Evolutionary conservation across 2,329 filamentous ascomycete species (phyloP).

Genomic region (Aspergillus novofumigatus): DNA sequence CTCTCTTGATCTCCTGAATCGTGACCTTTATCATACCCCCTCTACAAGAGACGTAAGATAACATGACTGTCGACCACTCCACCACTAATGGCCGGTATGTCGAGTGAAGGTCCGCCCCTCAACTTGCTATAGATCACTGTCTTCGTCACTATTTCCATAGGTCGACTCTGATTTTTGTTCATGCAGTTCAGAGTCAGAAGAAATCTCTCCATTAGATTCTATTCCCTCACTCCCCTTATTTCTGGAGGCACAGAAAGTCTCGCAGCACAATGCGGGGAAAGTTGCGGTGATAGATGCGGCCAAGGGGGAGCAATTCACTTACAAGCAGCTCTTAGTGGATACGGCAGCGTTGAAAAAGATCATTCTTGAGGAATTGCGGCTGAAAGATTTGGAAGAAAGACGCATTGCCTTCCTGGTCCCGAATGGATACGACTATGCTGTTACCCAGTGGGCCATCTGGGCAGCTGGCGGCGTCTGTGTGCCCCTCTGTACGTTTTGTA

Average conservation of each 20-base stretch:
- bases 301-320: constrained; percentile 39
- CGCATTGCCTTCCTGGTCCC: constrained; percentile 38
- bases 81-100: neutral
- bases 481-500: constrained; percentile 36
- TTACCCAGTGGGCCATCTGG: constrained; percentile 43
- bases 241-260: constrained; percentile 33
- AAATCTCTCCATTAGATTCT: constrained; percentile 16
- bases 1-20: neutral
- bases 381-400: constrained; percentile 33
- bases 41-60: neutral
- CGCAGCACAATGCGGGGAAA: constrained; percentile 29
- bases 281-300: constrained; percentile 38
- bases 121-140: neutral
- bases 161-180: constrained; percentile 6
- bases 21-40: neutral
- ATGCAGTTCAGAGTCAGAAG: neutral
- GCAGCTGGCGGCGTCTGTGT: constrained; percentile 42
- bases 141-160: neutral
- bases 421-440: constrained; percentile 42
- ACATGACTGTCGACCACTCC: neutral
- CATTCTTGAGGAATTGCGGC: constrained; percentile 30
- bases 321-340: constrained; percentile 38
- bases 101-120: neutral
- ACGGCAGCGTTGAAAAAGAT: constrained; percentile 31
- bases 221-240: constrained; percentile 40